phyloP scores from a whole-genome alignment of 495 filamentous ascomycete genomes.

The Chaetomium fimeti region DNA sequence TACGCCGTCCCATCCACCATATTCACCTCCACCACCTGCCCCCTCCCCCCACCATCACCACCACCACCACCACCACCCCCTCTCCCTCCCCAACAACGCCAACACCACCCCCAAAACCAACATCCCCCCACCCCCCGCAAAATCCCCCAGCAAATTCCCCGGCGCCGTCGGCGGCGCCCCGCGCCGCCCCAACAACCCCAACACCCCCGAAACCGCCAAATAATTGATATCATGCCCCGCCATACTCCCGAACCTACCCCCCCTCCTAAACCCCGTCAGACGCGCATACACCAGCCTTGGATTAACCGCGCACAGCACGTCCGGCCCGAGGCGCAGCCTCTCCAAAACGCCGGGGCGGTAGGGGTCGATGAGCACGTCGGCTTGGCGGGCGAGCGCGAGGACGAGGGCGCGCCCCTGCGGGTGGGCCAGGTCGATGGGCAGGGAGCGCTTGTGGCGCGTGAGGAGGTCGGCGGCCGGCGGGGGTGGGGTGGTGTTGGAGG shows the following conservation, averaged over 20 bases:
- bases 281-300: conserved; percentile 78
- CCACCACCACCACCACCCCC: conserved; percentile 65
- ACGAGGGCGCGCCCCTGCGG: conserved; percentile 60
- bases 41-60: conserved; percentile 66
- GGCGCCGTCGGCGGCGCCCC: conserved; percentile 73
- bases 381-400: conserved; percentile 57
- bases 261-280: conserved; percentile 84
- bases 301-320: conserved; percentile 61
- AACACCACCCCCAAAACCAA: conserved; percentile 69
- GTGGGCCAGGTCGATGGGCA: conserved; percentile 74
- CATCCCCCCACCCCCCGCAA: conserved; percentile 83
- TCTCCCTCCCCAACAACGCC: conserved; percentile 56
- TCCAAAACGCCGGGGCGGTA: conserved; percentile 90
- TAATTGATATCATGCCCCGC: conserved; percentile 99
- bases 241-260: conserved; percentile 81
- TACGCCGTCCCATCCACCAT: conserved; percentile 91
- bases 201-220: conserved; percentile 78
- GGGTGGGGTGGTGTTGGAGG: conserved; percentile 41
- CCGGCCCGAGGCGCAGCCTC: conserved; percentile 71
- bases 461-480: conserved; percentile 64
- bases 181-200: conserved; percentile 69
- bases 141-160: conserved; percentile 82
- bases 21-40: conserved; percentile 89
- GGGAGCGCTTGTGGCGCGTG: conserved; percentile 73
- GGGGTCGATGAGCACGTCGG: conserved; percentile 87